Conservation (phyloP, 2,329 filamentous ascomycete genomes). For the Alternaria metachromatica region DNA sequence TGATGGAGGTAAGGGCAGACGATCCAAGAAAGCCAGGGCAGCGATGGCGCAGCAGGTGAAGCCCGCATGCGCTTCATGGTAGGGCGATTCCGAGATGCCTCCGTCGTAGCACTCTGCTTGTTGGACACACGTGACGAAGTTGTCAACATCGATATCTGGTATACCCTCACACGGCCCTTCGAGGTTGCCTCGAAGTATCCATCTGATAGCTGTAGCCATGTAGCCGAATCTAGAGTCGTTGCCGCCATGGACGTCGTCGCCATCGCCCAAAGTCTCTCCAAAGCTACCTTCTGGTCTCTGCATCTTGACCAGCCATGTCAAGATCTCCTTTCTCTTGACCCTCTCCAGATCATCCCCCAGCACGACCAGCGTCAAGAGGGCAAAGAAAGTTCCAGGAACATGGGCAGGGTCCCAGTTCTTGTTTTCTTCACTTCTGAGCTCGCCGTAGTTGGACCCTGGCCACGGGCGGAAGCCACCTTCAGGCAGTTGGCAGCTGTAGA, state of each 20-base stretch:
- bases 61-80: conserved; percentile 86
- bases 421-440: conserved; percentile 58
- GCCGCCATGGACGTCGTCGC: conserved; percentile 72
- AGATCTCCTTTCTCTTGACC: conserved; percentile 70
- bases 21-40: conserved; percentile 76
- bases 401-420: conserved; percentile 76
- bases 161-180: conserved; percentile 62
- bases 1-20: conserved; percentile 52
- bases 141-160: conserved; percentile 76
- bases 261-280: conserved; percentile 75
- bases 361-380: conserved; percentile 74
- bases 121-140: conserved; percentile 73
- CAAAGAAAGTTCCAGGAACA: conserved; percentile 88
- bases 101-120: conserved; percentile 79
- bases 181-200: conserved; percentile 73
- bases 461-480: conserved; percentile 88
- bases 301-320: conserved; percentile 76
- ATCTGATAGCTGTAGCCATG: conserved; percentile 79
- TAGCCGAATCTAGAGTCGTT: conserved; percentile 89
- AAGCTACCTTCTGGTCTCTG: conserved; percentile 90
- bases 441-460: conserved; percentile 68
- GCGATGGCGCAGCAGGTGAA: conserved; percentile 89
- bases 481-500: conserved; percentile 85
- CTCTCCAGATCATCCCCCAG: conserved; percentile 66
- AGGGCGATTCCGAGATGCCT: conserved; percentile 78